Base-by-base conservation (phyloP, 2,329 filamentous ascomycete species). In the Penicillium sp. region DNA sequence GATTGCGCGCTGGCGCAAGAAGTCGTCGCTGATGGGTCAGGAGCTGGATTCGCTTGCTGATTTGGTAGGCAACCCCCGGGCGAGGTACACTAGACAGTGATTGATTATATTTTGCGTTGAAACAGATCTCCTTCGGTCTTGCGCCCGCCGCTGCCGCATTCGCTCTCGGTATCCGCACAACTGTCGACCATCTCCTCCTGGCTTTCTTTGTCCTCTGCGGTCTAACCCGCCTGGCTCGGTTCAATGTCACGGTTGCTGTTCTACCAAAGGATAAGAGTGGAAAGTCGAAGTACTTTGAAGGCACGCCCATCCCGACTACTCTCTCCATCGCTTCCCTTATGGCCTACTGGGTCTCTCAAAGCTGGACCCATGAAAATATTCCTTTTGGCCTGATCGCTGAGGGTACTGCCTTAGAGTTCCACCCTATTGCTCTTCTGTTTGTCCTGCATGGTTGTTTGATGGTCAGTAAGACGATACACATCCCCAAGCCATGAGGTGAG, bases 21-120 rank as follows among this genome's bases (percentile, higher is more conserved):
- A 96, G 83, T 93, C 87, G 59, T 94, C 87, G 57, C 75, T 98
- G 63, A 97, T 98, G 91, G 93, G 93, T 9, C 91, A 96, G 68
- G 93, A 98, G 69, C 74, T 98, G 40, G 93, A 98, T 67, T 97
- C 91, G 5, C 76, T 98, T 33, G 93, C 93, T 39, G 93, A 98
- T 65, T 67, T 98, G 75, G 89, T 95, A 83, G 18, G 79, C 15
- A 44, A 15, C 19, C 27, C 17, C 16, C 29, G 10, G 14, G 13
- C 29, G 21, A 16, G 11, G n/a, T 20, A 8, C 18, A 39, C 19
- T 10, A 27, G 5, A 5, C 15, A 34, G n/a, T 13, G 3, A 21
- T 25, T 41, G 11, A 13, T 48, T 23, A 48, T 45, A 17, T 36
- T 18, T 13, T 20, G 19, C 37, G 15, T 23, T 36, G n/a, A 11